A percentile compares a stretch with the other conserved stretches of the same genome.
Conservation (phyloP, 2,329 filamentous ascomycete genomes). For the Torrubiella hemipterigena region DNA sequence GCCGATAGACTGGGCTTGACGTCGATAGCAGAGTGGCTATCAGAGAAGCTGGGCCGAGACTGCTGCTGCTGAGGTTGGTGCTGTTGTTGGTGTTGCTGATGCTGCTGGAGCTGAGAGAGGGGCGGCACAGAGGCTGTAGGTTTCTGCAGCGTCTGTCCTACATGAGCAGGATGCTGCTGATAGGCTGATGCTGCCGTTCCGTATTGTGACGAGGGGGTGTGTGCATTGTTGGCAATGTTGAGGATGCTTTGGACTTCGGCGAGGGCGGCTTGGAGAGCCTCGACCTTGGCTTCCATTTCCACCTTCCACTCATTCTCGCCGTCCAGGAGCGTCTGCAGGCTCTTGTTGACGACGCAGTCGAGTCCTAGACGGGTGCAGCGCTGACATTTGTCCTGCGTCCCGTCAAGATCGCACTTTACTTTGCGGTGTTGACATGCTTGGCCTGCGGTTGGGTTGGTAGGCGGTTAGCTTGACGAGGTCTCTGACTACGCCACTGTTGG, state of each 20-base stretch:
- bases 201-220: too few relatives aligned
- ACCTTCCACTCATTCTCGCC: constrained; percentile 34
- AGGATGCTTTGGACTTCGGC: constrained; percentile 14
- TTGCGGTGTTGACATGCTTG: constrained; percentile 40
- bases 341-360: constrained; percentile 41
- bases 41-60: not conserved
- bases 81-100: constrained; percentile 1
- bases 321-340: constrained; percentile 41
- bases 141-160: not conserved
- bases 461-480: too few relatives aligned
- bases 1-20: too few relatives aligned
- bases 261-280: constrained; percentile 14
- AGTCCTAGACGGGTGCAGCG: constrained; percentile 36
- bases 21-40: too few relatives aligned
- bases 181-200: too few relatives aligned
- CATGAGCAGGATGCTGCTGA: not conserved
- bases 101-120: not conserved
- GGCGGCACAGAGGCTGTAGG: not conserved
- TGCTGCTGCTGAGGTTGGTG: not conserved
- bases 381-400: constrained; percentile 30
- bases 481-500: too few relatives aligned
- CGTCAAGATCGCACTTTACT: constrained; percentile 39
- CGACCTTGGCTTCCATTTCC: constrained; percentile 15
- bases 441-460: too few relatives aligned
- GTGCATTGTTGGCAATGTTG: constrained; percentile 7